Percentiles rank a stretch among this genome's conserved stretches.
phyloP scores from a whole-genome alignment of 495 filamentous ascomycete genomes.

The Wilcoxina mikolae region DNA sequence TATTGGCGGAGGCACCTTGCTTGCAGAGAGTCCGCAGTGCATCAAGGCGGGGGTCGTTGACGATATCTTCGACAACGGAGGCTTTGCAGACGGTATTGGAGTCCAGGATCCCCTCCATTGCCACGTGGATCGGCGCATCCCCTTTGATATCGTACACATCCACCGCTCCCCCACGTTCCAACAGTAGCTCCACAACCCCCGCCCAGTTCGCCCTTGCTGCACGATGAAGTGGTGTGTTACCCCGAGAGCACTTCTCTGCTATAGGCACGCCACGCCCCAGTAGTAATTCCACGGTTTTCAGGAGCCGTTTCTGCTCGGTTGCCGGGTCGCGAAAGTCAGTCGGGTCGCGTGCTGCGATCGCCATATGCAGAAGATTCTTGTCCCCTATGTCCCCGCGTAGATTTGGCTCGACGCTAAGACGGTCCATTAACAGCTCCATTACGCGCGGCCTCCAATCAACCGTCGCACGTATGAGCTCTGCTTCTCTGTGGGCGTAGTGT shows the following conservation, averaged over 20 bases:
- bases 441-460: background rate
- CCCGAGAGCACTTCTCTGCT: background rate
- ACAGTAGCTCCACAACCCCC: background rate
- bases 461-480: background rate
- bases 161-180: background rate
- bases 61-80: background rate
- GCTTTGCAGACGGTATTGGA: background rate
- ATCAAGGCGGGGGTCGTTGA: background rate
- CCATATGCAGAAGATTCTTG: background rate
- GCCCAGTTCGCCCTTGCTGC: background rate
- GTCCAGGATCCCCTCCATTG: background rate
- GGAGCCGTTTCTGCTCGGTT: too few species aligned
- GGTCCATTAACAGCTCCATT: background rate
- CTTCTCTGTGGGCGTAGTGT: background rate
- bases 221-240: background rate
- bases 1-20: background rate
- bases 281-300: background rate
- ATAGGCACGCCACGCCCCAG: background rate
- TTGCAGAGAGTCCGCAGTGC: background rate
- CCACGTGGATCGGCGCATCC: background rate
- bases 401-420: background rate
- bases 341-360: background rate
- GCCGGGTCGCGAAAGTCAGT: too few species aligned
- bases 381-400: background rate
- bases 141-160: background rate